A percentile compares a stretch with the other conserved stretches of the same genome.
Evolutionary conservation across 257 asterid genomes (phyloP).

Genomic region (Euphrasia confusa): DNA sequence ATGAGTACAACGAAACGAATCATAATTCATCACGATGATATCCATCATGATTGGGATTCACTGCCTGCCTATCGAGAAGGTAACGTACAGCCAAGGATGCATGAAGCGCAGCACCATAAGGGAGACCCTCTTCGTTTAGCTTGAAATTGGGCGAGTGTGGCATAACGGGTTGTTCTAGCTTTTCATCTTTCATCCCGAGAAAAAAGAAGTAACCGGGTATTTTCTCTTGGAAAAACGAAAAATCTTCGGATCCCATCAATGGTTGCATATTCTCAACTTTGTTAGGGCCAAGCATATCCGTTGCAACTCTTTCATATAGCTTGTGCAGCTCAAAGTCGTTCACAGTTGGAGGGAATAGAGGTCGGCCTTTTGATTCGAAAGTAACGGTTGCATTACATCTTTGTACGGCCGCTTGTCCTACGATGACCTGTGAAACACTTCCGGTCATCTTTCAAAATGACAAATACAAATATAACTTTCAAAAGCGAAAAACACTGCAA

Average conservation of each 20-base stretch:
- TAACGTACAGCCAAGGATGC: slow-evolving; percentile 71
- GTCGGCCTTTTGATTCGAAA: slow-evolving; percentile 36
- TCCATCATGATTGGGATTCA: slow-evolving; percentile 22
- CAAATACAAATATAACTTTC: neutral
- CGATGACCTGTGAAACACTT: slow-evolving; percentile 48
- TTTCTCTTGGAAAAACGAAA: slow-evolving; percentile 63
- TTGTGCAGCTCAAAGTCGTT: slow-evolving; percentile 54
- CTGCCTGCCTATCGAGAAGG: slow-evolving; percentile 39
- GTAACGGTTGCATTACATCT: slow-evolving; percentile 78
- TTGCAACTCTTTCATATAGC: slow-evolving; percentile 52
- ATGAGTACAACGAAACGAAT: slow-evolving; percentile 9
- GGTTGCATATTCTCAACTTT: slow-evolving; percentile 55
- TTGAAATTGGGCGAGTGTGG: slow-evolving; percentile 70
- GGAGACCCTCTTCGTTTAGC: slow-evolving; percentile 66
- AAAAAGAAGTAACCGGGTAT: slow-evolving; percentile 80
- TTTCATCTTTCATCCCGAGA: slow-evolving; percentile 60
- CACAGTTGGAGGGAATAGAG: slow-evolving; percentile 73
- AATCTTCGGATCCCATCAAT: slow-evolving; percentile 85
- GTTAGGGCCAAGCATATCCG: slow-evolving; percentile 51
- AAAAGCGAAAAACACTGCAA: no score
- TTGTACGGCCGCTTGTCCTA: slow-evolving; percentile 81
- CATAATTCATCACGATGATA: slow-evolving; percentile 54
- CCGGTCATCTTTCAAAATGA: neutral
- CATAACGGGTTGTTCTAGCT: slow-evolving; percentile 30
- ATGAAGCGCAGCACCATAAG: slow-evolving; percentile 88